phyloP scores from a whole-genome alignment of 805 yeast species.

The Geotrichum ghanense region DNA sequence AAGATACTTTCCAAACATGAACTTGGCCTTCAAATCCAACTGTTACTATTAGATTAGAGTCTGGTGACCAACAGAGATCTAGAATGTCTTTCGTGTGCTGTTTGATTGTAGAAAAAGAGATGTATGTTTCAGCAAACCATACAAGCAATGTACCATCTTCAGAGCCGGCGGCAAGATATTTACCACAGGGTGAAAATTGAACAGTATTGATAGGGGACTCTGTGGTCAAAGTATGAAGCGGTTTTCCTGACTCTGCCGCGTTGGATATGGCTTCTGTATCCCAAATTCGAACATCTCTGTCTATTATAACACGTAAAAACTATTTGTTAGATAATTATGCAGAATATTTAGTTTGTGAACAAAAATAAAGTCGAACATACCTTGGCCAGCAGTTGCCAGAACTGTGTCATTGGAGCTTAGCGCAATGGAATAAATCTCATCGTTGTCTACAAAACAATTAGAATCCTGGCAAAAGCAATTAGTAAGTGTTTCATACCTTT shows the following conservation, averaged over 20 bases:
- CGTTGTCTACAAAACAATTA: conserved; percentile 43
- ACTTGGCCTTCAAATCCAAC: conserved; percentile 92
- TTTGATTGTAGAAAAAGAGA: conserved; percentile 78
- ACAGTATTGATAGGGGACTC: conserved; percentile 43
- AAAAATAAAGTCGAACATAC: background rate
- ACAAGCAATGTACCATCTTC: conserved; percentile 86
- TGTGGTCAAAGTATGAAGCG: background rate
- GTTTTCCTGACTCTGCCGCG: too few relatives aligned
- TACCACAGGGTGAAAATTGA: conserved; percentile 85
- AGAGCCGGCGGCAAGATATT: conserved; percentile 87
- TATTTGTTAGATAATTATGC: too few relatives aligned
- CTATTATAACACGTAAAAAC: too few relatives aligned
- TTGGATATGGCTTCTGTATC: conserved; percentile 76
- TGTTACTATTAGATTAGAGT: conserved; percentile 76
- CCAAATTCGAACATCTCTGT: conserved; percentile 91
- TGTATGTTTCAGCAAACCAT: conserved; percentile 95
- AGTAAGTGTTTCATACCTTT: conserved; percentile 27
- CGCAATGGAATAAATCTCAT: conserved; percentile 76
- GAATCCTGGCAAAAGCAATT: background rate
- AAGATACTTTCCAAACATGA: conserved; percentile 69
- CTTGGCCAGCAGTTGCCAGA: conserved; percentile 78
- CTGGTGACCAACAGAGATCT: conserved; percentile 97
- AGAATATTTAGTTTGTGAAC: too few relatives aligned
- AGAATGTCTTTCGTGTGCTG: conserved; percentile 98
- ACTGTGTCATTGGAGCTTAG: conserved; percentile 74